phyloP scores from a whole-genome alignment of 2,329 filamentous ascomycete genomes.

The Aspergillus unguis region DNA sequence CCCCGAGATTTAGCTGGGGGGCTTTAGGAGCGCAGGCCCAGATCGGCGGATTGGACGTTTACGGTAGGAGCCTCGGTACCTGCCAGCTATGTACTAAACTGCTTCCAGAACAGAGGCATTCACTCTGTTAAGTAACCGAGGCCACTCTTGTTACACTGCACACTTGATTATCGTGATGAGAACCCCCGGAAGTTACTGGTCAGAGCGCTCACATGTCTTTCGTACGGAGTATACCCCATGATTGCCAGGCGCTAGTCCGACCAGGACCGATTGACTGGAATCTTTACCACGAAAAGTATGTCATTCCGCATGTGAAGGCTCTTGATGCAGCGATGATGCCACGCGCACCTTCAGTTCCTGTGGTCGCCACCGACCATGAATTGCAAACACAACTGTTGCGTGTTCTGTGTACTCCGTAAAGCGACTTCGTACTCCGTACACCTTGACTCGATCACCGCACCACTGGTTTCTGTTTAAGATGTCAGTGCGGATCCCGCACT shows the following conservation, averaged over 20 bases:
- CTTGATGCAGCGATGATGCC: background rate
- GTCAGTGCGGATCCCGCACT: background rate
- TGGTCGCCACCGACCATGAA: background rate
- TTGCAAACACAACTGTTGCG: no score
- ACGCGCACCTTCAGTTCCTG: background rate
- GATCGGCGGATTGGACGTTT: background rate
- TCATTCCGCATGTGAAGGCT: background rate
- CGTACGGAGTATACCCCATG: background rate
- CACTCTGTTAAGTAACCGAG: background rate
- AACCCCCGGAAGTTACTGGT: no score
- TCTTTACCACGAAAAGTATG: background rate
- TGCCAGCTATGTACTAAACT: background rate
- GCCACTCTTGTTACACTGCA: background rate
- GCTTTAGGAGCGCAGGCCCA: background rate
- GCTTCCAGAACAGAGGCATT: background rate
- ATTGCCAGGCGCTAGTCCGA: background rate
- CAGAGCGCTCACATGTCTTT: background rate
- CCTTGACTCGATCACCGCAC: background rate
- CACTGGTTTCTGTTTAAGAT: background rate
- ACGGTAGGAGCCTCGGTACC: conserved; percentile 9
- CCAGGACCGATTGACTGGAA: background rate
- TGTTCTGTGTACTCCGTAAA: no score
- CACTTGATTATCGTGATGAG: background rate
- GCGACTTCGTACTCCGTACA: no score
- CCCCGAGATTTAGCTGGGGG: background rate